Base-by-base conservation (phyloP, 768 basidiomycete genomes). In the Fomitopsis pulvina region DNA sequence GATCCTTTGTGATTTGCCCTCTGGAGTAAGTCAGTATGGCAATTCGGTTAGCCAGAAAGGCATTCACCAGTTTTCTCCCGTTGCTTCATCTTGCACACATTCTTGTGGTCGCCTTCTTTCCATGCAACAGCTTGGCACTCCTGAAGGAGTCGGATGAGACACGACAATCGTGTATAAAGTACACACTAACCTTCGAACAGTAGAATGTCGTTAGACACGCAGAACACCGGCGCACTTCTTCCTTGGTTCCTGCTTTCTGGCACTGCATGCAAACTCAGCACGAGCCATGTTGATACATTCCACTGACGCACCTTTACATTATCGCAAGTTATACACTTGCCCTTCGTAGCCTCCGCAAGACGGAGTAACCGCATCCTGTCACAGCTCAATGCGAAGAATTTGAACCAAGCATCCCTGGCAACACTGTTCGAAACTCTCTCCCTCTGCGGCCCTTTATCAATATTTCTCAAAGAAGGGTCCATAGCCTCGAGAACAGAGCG, bases 81-180 rank as follows among this genome's bases (percentile, higher is more conserved):
- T 49, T 70, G 66, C 52, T 72, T 71, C 51, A 70, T 41, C 47
- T 68, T 68, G 56, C 69, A 71, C 54, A 66, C 66, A 2, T 50
- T 53, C 51, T 62, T 66, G 56, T 71, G 70, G 9, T 66, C 66
- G 26, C 61, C 67, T 45, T 66, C 63, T n/a, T 71, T 69, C 69
- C 69, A 69, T 2, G 66, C 66, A 2, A 52, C 44, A 3, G 56
- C 55, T 51, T 70, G 70, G 47, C 71, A 71, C 49, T 70, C 68
- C 55, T 57, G n/a, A 25, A 4, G 29, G 7, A 14, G 29, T 8
- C 29, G 29, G n/a, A 30, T 30, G 29, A 30, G 29, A 14, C 8
- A 30, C 8, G 8, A 8, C 29, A 7, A 14, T 8, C 8, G 8
- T 30, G 14, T 0, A 10, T 14, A 10, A 51, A 24, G n/a, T 0